phyloP scores from a whole-genome alignment of 306 rosid species.

The Cyamopsis tetragonoloba region DNA sequence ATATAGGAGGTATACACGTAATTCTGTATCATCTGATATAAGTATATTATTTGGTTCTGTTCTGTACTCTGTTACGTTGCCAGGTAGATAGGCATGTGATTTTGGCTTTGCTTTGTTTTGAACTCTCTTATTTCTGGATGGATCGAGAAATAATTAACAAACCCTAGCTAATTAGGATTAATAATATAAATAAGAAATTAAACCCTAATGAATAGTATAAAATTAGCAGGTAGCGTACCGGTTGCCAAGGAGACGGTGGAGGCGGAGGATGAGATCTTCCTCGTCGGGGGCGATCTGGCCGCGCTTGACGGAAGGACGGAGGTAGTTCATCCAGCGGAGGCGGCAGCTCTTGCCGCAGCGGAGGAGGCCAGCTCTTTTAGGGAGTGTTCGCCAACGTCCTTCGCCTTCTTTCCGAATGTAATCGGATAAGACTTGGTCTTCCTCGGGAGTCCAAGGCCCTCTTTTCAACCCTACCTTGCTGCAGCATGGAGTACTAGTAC shows the following conservation, averaged over 20 bases:
- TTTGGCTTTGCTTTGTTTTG: too few species aligned
- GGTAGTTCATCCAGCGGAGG: conserved; percentile 95
- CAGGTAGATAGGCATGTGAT: too few species aligned
- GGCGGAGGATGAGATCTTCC: conserved; percentile 94
- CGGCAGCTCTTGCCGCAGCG: conserved; percentile 94
- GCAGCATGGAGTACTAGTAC: conserved; percentile 49
- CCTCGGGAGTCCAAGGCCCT: conserved; percentile 89
- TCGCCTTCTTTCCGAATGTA: conserved; percentile 72
- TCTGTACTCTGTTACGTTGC: too few species aligned
- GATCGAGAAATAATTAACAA: background rate
- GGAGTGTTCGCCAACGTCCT: conserved; percentile 84
- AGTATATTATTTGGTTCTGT: too few species aligned
- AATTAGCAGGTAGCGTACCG: background rate
- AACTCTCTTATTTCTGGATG: too few species aligned
- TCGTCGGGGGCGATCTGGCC: conserved; percentile 92
- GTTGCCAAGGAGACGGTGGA: conserved; percentile 90
- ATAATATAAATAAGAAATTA: background rate
- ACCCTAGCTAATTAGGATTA: background rate
- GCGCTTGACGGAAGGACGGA: conserved; percentile 82
- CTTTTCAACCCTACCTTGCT: conserved; percentile 67
- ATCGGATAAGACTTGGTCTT: conserved; percentile 49
- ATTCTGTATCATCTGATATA: too few species aligned
- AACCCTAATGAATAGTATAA: background rate
- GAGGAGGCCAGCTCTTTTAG: conserved; percentile 69
- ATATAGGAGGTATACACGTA: too few species aligned